These are phyloP conservation scores for Acarospora socialis DNA, from an alignment of 2,329 filamentous ascomycete species.

Conservation along the genomic window DNA sequence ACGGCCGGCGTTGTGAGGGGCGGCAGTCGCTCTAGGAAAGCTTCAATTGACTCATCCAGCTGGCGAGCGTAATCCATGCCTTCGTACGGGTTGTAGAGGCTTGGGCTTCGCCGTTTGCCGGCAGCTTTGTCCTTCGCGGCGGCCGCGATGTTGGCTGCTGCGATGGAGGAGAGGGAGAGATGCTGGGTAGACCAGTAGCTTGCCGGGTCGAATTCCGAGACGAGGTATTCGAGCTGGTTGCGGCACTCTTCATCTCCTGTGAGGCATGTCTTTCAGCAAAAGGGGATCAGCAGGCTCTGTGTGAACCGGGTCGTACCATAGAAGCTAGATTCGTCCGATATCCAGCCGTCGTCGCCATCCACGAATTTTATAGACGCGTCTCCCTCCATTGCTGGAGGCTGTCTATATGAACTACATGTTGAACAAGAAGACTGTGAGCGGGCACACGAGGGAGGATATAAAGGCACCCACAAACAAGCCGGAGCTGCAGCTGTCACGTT, in stretches of 20 bases:
- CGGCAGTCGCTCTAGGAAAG: slow-evolving; percentile 55
- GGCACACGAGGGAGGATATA: no score
- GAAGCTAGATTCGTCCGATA: slow-evolving; percentile 32
- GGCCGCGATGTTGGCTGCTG: slow-evolving; percentile 9
- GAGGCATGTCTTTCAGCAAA: no score
- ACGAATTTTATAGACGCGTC: no score
- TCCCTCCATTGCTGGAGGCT: no score
- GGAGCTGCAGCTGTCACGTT: no score
- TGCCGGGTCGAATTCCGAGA: slow-evolving; percentile 35
- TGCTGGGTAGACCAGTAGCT: slow-evolving; percentile 34
- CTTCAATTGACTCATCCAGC: slow-evolving; percentile 45
- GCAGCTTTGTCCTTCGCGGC: slow-evolving; percentile 8
- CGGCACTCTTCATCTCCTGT: slow-evolving; percentile 43
- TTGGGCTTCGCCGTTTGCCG: neutral
- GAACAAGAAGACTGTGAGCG: no score
- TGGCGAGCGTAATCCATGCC: slow-evolving; percentile 43
- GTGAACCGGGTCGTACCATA: slow-evolving; percentile 22
- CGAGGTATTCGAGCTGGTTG: slow-evolving; percentile 34
- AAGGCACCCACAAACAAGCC: no score
- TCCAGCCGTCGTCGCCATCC: slow-evolving; percentile 16
- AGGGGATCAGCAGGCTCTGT: slow-evolving; percentile 1
- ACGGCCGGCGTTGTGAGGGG: slow-evolving; percentile 47
- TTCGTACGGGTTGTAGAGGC: slow-evolving; percentile 43
- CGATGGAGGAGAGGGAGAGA: slow-evolving; percentile 22
- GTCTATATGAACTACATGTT: no score